Conservation (phyloP, 2,329 filamentous ascomycete genomes). For the Exophiala sp. region DNA sequence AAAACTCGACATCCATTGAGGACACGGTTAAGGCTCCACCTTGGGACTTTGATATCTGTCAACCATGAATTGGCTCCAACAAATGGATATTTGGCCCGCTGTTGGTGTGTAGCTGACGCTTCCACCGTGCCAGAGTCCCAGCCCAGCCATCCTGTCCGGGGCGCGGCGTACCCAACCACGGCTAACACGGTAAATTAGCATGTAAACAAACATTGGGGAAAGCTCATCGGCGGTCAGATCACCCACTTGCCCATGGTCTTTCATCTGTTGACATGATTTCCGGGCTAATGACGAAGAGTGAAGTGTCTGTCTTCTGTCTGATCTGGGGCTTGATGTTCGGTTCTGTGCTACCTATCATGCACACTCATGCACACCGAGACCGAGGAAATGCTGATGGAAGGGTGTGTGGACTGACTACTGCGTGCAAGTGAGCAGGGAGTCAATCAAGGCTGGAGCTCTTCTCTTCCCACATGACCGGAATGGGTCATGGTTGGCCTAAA, state of each 20-base stretch:
- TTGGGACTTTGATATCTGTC: too few species aligned
- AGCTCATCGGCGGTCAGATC: not conserved
- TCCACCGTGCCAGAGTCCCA: not conserved
- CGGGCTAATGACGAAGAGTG: not conserved
- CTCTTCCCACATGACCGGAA: not conserved
- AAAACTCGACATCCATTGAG: not conserved
- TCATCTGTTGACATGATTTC: not conserved
- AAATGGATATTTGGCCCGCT: not conserved
- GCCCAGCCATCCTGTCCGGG: not conserved
- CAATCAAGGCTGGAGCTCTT: not conserved
- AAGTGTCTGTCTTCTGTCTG: not conserved
- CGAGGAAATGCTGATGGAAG: not conserved
- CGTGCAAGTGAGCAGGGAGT: not conserved
- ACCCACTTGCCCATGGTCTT: not conserved
- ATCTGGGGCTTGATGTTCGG: not conserved
- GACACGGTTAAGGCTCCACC: too few species aligned
- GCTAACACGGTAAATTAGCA: not conserved
- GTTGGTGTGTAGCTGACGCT: not conserved
- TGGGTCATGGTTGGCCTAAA: slow-evolving; percentile 1
- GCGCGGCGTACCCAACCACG: not conserved
- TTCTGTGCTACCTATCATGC: not conserved
- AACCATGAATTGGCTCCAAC: too few species aligned
- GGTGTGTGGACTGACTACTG: not conserved
- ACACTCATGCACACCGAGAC: not conserved
- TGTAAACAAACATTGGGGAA: not conserved